Conservation (phyloP, 495 filamentous ascomycete genomes). For the Neurospora sp. region DNA sequence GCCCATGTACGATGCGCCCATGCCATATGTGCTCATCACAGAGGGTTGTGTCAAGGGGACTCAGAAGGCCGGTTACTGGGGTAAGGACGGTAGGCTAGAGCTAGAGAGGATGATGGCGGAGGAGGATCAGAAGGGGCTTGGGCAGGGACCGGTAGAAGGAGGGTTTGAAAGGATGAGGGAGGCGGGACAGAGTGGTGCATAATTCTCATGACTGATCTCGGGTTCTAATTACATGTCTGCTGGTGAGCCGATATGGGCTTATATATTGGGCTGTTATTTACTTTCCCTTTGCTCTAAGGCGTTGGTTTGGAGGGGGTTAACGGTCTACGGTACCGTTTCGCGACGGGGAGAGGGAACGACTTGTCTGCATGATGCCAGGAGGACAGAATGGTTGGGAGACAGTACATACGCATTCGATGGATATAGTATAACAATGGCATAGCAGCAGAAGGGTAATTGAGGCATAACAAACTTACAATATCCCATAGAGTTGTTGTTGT, state of each 20-base stretch:
- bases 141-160: constrained; percentile 8
- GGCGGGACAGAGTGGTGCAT: constrained; percentile 37
- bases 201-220: neutral
- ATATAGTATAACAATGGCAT: neutral
- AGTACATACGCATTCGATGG: neutral
- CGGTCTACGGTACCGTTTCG: neutral
- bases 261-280: neutral
- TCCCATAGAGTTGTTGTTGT: neutral
- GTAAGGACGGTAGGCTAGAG: constrained; percentile 42
- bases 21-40: constrained; percentile 58
- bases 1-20: constrained; percentile 83
- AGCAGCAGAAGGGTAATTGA: neutral
- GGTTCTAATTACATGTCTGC: neutral
- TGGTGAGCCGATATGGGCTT: neutral
- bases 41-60: constrained; percentile 58
- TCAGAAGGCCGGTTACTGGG: constrained; percentile 43
- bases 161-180: constrained; percentile 30
- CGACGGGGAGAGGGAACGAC: neutral
- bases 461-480: neutral
- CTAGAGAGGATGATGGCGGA: constrained; percentile 43
- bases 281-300: neutral
- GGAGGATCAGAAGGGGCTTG: constrained; percentile 32
- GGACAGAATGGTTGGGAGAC: neutral
- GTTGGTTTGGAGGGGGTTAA: neutral
- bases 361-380: neutral